Evolutionary conservation across 192 early-diverging fungal genomes (phyloP).

Genomic region (Rhizoclosmatium sp.): DNA sequence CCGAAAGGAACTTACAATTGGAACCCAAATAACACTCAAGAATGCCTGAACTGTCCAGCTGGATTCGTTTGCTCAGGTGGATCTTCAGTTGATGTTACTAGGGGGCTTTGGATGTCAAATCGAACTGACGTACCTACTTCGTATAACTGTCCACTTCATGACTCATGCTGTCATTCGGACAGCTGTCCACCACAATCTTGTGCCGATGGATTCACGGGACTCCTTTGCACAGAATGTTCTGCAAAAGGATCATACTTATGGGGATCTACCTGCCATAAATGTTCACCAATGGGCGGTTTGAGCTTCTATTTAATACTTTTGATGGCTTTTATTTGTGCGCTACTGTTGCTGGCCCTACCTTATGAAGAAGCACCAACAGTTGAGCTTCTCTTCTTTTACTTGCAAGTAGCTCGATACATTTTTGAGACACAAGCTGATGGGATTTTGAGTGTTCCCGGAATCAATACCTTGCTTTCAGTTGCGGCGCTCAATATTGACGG

Average conservation of each 20-base stretch:
- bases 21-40: neutral
- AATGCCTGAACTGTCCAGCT: neutral
- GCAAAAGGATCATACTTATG: slow-evolving; percentile 7
- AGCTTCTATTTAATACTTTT: slow-evolving; percentile 20
- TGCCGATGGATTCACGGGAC: slow-evolving; percentile 14
- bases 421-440: neutral
- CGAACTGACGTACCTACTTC: neutral
- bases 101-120: slow-evolving; percentile 13
- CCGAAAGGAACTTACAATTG: slow-evolving; percentile 15
- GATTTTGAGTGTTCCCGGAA: neutral
- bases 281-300: neutral
- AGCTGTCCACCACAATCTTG: slow-evolving; percentile 7
- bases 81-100: neutral
- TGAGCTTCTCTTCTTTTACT: slow-evolving; percentile 41
- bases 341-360: slow-evolving; percentile 7
- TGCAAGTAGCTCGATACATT: slow-evolving; percentile 34
- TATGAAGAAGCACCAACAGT: slow-evolving; percentile 30
- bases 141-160: slow-evolving; percentile 21
- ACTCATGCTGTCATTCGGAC: slow-evolving; percentile 12
- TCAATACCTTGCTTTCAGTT: slow-evolving; percentile 29
- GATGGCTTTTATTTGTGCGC: slow-evolving; percentile 2
- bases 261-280: slow-evolving; percentile 22
- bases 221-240: slow-evolving; percentile 36
- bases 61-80: slow-evolving; percentile 25
- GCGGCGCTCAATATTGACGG: slow-evolving; percentile 28